phyloP scores from a whole-genome alignment of 78 protist genomes.

The Pelomyxa schiedti region DNA sequence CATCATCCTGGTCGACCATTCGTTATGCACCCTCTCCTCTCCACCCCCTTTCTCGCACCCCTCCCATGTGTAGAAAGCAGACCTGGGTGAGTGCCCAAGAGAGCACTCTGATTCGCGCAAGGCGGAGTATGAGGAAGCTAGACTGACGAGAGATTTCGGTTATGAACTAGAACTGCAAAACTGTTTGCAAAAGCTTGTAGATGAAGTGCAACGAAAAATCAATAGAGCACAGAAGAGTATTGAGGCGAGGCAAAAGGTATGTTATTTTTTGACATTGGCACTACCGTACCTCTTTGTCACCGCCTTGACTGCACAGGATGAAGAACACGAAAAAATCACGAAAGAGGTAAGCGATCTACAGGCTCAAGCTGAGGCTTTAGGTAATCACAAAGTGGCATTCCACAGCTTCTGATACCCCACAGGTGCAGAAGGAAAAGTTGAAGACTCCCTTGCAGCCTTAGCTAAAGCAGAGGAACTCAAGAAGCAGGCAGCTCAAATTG shows the following conservation, averaged over 20 bases:
- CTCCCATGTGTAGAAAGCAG: slow-evolving; percentile 3
- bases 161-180: background rate
- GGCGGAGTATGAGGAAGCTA: slow-evolving; percentile 4
- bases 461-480: background rate
- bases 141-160: background rate
- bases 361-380: slow-evolving; percentile 11
- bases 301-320: background rate
- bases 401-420: too few relatives aligned
- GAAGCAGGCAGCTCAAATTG: background rate
- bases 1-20: too few relatives aligned
- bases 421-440: slow-evolving; percentile 26
- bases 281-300: background rate
- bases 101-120: background rate
- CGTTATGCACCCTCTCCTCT: too few relatives aligned
- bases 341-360: slow-evolving; percentile 1
- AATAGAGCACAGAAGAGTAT: background rate
- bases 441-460: slow-evolving; percentile 1
- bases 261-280: background rate
- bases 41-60: too few relatives aligned
- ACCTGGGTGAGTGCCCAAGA: background rate
- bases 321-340: background rate
- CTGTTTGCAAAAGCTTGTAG: background rate
- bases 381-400: too few relatives aligned
- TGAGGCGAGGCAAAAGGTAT: background rate
- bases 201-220: background rate